Percentiles rank a stretch among this genome's conserved stretches.
These are phyloP conservation scores for Boletus fagicola DNA, from an alignment of 768 basidiomycete genomes.

Conservation along the genomic window DNA sequence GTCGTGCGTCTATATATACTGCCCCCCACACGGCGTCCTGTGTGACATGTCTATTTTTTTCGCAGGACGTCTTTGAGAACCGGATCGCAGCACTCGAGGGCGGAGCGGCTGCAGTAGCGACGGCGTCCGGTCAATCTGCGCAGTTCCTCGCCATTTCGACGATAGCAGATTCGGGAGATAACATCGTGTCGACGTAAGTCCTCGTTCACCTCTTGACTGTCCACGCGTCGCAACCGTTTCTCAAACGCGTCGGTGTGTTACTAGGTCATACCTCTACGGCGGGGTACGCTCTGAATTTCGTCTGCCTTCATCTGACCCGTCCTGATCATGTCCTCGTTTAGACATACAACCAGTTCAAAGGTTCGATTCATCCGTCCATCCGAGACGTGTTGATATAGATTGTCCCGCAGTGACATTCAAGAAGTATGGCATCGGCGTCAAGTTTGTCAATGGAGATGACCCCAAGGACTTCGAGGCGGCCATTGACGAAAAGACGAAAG, in stretches of 20 bases:
- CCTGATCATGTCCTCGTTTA: conserved; percentile 16
- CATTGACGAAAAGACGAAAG: conserved; percentile 62
- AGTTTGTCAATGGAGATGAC: conserved; percentile 50
- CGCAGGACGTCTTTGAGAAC: conserved; percentile 62
- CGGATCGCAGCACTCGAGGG: conserved; percentile 65
- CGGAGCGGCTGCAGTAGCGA: conserved; percentile 55
- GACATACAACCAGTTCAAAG: conserved; percentile 68
- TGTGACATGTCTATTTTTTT: neutral
- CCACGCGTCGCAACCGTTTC: neutral
- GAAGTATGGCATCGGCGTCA: conserved; percentile 52
- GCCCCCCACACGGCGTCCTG: neutral
- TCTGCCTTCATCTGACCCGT: neutral
- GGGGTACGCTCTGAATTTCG: conserved; percentile 40
- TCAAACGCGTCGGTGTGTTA: neutral
- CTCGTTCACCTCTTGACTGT: neutral
- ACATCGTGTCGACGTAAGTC: conserved; percentile 58
- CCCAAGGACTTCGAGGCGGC: conserved; percentile 47
- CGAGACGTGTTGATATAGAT: neutral
- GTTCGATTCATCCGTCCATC: conserved; percentile 21
- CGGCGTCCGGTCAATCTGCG: conserved; percentile 60
- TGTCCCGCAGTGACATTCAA: conserved; percentile 46
- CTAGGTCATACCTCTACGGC: conserved; percentile 55
- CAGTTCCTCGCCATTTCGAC: conserved; percentile 59
- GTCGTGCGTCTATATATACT: conserved; percentile 37
- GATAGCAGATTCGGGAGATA: conserved; percentile 55